Evolutionary conservation across 768 basidiomycete genomes (phyloP).

Genomic region (Pisolithus sp.): DNA sequence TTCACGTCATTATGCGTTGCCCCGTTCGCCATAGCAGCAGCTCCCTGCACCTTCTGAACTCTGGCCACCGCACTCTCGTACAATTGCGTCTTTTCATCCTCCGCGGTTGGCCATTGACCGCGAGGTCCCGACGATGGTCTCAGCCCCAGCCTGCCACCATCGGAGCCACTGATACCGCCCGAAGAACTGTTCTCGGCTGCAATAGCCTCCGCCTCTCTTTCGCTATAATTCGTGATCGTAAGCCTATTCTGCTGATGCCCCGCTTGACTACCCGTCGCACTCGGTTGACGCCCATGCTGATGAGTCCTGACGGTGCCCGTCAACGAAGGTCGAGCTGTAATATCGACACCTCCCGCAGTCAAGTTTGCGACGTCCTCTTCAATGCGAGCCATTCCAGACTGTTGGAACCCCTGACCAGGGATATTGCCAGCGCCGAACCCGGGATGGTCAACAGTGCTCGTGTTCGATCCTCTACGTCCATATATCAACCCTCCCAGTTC

Average conservation of each 20-base stretch:
- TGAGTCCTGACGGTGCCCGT: conserved; percentile 6
- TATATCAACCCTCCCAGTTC: conserved; percentile 18
- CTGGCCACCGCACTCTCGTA: conserved; percentile 35
- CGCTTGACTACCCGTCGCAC: conserved; percentile 10
- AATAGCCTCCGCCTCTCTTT: conserved; percentile 38
- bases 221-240: conserved; percentile 37
- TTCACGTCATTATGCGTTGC: conserved; percentile 23
- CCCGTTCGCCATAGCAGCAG: conserved; percentile 20
- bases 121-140: conserved; percentile 22
- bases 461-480: conserved; percentile 8
- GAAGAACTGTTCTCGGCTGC: conserved; percentile 26
- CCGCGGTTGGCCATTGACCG: conserved; percentile 28
- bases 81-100: conserved; percentile 38
- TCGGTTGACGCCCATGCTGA: conserved; percentile 25
- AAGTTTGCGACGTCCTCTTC: conserved; percentile 16
- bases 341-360: background rate
- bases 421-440: conserved; percentile 17
- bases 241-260: conserved; percentile 26
- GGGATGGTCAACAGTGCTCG: conserved; percentile 20
- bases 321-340: conserved; percentile 5
- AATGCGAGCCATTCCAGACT: conserved; percentile 18
- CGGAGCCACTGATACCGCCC: conserved; percentile 11
- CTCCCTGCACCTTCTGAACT: conserved; percentile 35
- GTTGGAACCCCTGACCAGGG: conserved; percentile 7
- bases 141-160: background rate